Evolutionary conservation across 2,329 filamentous ascomycete species (phyloP).

Genomic region (Juglanconis sp.): DNA sequence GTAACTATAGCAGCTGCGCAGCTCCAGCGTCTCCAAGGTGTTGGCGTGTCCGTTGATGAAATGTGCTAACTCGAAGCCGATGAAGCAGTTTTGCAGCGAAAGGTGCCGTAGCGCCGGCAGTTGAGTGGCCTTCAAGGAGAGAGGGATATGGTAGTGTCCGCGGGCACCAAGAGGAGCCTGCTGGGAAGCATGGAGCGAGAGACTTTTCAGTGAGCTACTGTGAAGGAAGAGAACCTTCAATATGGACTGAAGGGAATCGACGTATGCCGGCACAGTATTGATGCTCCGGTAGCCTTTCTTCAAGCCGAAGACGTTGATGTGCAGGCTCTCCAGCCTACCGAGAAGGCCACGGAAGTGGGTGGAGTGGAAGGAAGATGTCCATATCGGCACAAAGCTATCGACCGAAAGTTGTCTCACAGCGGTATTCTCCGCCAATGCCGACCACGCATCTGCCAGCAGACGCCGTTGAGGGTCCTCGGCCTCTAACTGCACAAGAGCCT

Average conservation of each 20-base stretch:
- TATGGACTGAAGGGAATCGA: conserved; percentile 16
- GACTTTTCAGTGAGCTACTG: conserved; percentile 10
- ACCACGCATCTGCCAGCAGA: conserved; percentile 15
- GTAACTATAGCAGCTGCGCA: conserved; percentile 17
- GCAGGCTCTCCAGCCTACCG: conserved; percentile 9
- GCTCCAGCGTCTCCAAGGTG: conserved; percentile 11
- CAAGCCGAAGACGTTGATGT: conserved; percentile 11
- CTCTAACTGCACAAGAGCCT: conserved; percentile 14
- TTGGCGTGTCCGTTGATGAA: conserved; percentile 15
- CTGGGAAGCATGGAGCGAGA: conserved; percentile 15
- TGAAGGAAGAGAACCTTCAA: conserved; percentile 17
- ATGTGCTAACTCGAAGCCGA: conserved; percentile 18
- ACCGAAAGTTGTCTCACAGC: conserved; percentile 10
- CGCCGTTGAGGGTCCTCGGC: conserved; percentile 15
- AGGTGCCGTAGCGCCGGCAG: conserved; percentile 14
- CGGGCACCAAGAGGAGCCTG: conserved; percentile 14
- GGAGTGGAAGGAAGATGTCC: conserved; percentile 15
- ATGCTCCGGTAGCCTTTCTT: conserved; percentile 15
- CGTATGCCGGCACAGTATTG: conserved; percentile 16
- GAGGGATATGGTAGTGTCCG: conserved; percentile 15
- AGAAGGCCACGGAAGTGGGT: conserved; percentile 6
- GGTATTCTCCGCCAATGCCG: conserved; percentile 11
- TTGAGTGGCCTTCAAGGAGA: conserved; percentile 17
- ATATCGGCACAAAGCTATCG: conserved; percentile 11
- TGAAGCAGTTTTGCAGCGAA: conserved; percentile 16